Percentiles rank a stretch among this genome's conserved stretches.
These are phyloP conservation scores for Centella asiatica DNA, from an alignment of 129 eudicot genomes.

Conservation along the genomic window DNA sequence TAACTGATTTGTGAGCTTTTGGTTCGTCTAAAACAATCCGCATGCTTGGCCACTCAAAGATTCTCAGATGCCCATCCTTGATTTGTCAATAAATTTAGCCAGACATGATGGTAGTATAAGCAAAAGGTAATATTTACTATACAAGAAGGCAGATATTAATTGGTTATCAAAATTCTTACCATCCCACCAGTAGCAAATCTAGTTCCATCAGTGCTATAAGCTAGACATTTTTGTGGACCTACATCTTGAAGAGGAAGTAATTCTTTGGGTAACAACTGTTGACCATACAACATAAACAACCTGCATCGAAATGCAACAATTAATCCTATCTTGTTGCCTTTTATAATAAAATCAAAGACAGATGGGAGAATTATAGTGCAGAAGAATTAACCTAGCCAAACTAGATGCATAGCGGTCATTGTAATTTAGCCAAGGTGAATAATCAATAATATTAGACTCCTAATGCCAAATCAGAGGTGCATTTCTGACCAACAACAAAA, in stretches of 20 bases:
- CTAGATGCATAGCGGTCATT: neutral
- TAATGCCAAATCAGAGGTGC: neutral
- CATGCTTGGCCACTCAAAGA: slow-evolving; percentile 96
- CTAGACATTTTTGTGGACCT: slow-evolving; percentile 74
- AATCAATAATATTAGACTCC: neutral
- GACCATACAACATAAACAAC: slow-evolving; percentile 52
- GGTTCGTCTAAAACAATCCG: slow-evolving; percentile 71
- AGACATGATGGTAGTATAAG: neutral
- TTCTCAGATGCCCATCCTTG: slow-evolving; percentile 94
- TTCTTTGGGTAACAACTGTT: slow-evolving; percentile 49
- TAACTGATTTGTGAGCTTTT: slow-evolving; percentile 82
- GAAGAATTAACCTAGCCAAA: neutral
- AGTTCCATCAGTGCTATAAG: slow-evolving; percentile 89
- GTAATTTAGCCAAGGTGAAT: neutral
- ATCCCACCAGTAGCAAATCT: slow-evolving; percentile 86
- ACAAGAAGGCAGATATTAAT: neutral
- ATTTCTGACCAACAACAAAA: neutral
- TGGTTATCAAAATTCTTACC: slow-evolving; percentile 36
- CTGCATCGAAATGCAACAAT: slow-evolving; percentile 33
- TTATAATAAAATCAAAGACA: slow-evolving; percentile 1
- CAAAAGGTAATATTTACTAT: slow-evolving; percentile 9
- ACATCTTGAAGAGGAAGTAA: slow-evolving; percentile 57
- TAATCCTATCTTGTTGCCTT: slow-evolving; percentile 3
- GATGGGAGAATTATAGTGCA: neutral
- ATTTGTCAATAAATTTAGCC: slow-evolving; percentile 19